Percentiles rank a stretch among this genome's conserved stretches.
Conservation (phyloP, 495 filamentous ascomycete genomes). For the Penicillium soppii region DNA sequence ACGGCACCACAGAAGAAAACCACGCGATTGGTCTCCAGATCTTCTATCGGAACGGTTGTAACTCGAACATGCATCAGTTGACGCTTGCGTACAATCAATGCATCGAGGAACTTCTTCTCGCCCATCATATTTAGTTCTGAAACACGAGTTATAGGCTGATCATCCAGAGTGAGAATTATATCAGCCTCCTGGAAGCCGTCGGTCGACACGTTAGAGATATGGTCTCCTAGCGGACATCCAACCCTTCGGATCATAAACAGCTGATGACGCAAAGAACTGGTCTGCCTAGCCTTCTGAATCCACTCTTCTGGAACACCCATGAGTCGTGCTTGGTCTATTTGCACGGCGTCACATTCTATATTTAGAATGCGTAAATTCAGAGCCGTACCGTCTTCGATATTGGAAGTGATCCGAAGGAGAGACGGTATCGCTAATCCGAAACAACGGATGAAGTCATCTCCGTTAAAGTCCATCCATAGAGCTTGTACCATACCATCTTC, state of each 20-base stretch:
- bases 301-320: constrained; percentile 97
- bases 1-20: constrained; percentile 95
- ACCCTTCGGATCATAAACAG: constrained; percentile 98
- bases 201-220: constrained; percentile 30
- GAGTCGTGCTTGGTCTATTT: constrained; percentile 94
- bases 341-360: constrained; percentile 89
- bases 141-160: constrained; percentile 86
- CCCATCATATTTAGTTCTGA: constrained; percentile 97
- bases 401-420: constrained; percentile 76
- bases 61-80: constrained; percentile 75
- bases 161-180: constrained; percentile 88
- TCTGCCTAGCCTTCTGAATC: constrained; percentile 82
- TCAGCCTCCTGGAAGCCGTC: constrained; percentile 84
- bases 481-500: too few species aligned
- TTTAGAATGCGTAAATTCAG: constrained; percentile 87
- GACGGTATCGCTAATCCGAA: constrained; percentile 88
- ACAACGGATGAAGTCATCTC: too few species aligned
- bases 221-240: constrained; percentile 62
- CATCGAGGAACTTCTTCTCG: constrained; percentile 77
- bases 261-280: constrained; percentile 89
- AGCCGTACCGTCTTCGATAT: constrained; percentile 74
- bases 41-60: constrained; percentile 82
- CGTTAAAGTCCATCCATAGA: too few species aligned
- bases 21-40: constrained; percentile 87
- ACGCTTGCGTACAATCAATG: constrained; percentile 82